These are phyloP conservation scores for Calophaca sinica DNA, from an alignment of 306 rosid species.

Conservation along the genomic window DNA sequence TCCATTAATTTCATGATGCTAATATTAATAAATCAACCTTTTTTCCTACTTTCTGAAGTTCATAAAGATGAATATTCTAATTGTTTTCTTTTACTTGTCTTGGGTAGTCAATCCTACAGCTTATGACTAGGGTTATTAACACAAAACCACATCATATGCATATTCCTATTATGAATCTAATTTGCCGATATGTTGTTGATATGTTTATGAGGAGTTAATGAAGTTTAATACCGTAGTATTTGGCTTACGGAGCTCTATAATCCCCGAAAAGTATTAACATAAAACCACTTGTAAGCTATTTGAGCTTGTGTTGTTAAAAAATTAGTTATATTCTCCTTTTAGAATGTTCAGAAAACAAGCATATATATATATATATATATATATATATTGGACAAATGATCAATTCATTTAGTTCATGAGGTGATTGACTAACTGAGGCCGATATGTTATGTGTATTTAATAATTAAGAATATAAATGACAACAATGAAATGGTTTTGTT, in stretches of 20 bases:
- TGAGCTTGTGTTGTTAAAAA: constrained; percentile 14
- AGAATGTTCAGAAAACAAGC: background rate
- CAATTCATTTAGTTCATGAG: background rate
- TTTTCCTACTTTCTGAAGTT: constrained; percentile 10
- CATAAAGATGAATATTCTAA: constrained; percentile 4
- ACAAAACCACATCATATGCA: background rate
- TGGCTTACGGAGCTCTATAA: background rate
- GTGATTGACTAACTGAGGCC: background rate
- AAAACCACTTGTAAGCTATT: constrained; percentile 2
- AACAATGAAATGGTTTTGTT: background rate
- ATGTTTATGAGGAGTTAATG: background rate
- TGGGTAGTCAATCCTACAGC: constrained; percentile 27
- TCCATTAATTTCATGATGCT: constrained; percentile 16
- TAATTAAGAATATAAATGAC: background rate
- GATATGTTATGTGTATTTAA: background rate
- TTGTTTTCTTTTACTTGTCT: constrained; percentile 7
- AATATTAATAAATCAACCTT: background rate
- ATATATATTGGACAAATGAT: background rate
- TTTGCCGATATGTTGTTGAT: constrained; percentile 8
- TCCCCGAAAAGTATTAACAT: background rate
- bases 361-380: too few species aligned
- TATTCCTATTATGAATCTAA: constrained; percentile 13
- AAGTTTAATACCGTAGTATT: constrained; percentile 12
- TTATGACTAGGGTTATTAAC: constrained; percentile 2
- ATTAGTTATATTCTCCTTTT: background rate